phyloP scores from a whole-genome alignment of 2,329 filamentous ascomycete species.

The Aspergillus flavus region DNA sequence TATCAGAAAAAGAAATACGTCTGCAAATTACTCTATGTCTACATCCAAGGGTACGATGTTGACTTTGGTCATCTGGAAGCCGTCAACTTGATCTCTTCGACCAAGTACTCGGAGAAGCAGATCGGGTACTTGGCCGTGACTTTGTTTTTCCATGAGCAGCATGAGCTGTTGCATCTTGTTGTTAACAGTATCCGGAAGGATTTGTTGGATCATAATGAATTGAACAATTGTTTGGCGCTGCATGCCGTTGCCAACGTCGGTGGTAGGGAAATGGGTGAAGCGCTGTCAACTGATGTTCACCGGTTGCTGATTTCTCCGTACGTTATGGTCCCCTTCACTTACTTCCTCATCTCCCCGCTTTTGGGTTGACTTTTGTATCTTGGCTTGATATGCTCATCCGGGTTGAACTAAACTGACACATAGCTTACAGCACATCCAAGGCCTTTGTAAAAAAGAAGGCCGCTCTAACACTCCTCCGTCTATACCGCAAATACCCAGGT shows the following conservation, averaged over 20 bases:
- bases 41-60: conserved; percentile 98
- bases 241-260: conserved; percentile 99
- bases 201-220: conserved; percentile 88
- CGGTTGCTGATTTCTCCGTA: conserved; percentile 91
- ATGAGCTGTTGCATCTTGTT: conserved; percentile 92
- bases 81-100: conserved; percentile 94
- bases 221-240: conserved; percentile 94
- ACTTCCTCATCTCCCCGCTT: neutral
- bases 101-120: conserved; percentile 98
- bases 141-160: conserved; percentile 93
- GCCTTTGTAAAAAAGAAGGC: conserved; percentile 99
- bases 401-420: conserved; percentile 39
- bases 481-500: conserved; percentile 91
- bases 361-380: neutral
- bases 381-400: neutral
- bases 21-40: conserved; percentile 99
- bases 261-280: conserved; percentile 95
- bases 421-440: conserved; percentile 70
- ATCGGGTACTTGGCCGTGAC: conserved; percentile 98
- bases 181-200: conserved; percentile 99
- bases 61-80: conserved; percentile 98
- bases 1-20: conserved; percentile 99
- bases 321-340: conserved; percentile 38
- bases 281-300: conserved; percentile 88
- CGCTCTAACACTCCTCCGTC: conserved; percentile 83